Base-by-base conservation (phyloP, 192 early-diverging fungal species). In the Coemansia sp. region DNA sequence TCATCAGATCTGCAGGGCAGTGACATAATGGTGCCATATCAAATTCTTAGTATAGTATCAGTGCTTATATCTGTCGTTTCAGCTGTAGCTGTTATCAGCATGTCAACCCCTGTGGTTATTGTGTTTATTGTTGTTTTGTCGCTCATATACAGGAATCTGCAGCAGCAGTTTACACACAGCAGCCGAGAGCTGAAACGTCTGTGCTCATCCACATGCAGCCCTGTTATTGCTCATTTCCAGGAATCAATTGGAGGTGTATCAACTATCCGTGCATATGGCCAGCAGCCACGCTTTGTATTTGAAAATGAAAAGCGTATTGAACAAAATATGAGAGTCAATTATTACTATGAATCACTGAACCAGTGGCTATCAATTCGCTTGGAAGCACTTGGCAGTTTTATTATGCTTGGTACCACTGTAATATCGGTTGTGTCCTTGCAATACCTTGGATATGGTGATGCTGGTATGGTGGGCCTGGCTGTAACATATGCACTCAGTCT, bases 281-380 rank as follows among this genome's bases (percentile, higher is more conserved):
- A 40, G 23, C 53, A 55, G 53, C 9, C 33, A n/a, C 53, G 53
- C 19, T 55, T 55, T 42, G 16, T 55, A 16, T 12, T n/a, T 25
- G 38, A 55, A 5, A 32, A 40, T 42, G 53, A 55, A 24, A 14
- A 55, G 1, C 32, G 38, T 3, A 22, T 55, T 7, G 53, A 42
- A 14, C 18, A 40, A 23, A 10, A 55, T 18, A 16, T 40, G 5
- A 14, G 35, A 22, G n/a, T 29, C 32, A 50, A 11, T 11, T 40
- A 55, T 40, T 14, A 4, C 4, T 23, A 9, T 5, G 32, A 29
- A 25, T 16, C 23, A 19, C 9, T 55, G 1, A 18, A 23, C 23
- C 33, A 38, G 35, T 55, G 53, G 53, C 32, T 55, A 14, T 35
- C 53, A 8, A 16, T 55, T 16, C 53, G 35, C 3, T 6, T 55